Evolutionary conservation across 768 basidiomycete species (phyloP).

Genomic region (Nidularia pulvinata): DNA sequence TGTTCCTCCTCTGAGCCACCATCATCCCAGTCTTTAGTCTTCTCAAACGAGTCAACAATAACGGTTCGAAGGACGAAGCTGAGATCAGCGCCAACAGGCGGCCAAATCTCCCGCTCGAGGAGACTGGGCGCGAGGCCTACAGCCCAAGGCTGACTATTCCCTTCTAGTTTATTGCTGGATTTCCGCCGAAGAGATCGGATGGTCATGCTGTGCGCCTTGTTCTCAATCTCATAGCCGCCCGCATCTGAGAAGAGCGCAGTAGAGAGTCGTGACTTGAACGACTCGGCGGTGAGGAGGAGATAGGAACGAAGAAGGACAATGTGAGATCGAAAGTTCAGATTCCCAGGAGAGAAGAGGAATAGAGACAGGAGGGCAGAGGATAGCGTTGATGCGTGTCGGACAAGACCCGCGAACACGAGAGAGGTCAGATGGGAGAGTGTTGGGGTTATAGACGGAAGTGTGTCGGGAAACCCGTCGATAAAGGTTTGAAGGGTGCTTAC

Average conservation of each 20-base stretch:
- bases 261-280: conserved; percentile 72
- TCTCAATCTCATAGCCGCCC: conserved; percentile 43
- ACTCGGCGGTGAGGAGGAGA: conserved; percentile 67
- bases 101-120: conserved; percentile 80
- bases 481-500: conserved; percentile 39
- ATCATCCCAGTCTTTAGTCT: conserved; percentile 19
- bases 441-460: conserved; percentile 63
- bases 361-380: conserved; percentile 67
- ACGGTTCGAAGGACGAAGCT: conserved; percentile 84
- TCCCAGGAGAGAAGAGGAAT: conserved; percentile 61
- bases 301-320: conserved; percentile 73
- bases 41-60: conserved; percentile 77
- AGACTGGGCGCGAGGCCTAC: conserved; percentile 76
- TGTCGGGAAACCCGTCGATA: conserved; percentile 54
- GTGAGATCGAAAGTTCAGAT: conserved; percentile 71
- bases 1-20: conserved; percentile 15
- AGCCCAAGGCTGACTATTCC: conserved; percentile 43
- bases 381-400: conserved; percentile 61
- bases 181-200: conserved; percentile 30
- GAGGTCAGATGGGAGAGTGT: conserved; percentile 60
- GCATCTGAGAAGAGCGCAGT: conserved; percentile 79
- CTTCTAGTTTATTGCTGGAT: conserved; percentile 16
- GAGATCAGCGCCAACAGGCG: conserved; percentile 83
- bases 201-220: conserved; percentile 27
- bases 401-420: conserved; percentile 61